Conservation (phyloP, 331 rosid genomes). For the Cucumis variabilis region DNA sequence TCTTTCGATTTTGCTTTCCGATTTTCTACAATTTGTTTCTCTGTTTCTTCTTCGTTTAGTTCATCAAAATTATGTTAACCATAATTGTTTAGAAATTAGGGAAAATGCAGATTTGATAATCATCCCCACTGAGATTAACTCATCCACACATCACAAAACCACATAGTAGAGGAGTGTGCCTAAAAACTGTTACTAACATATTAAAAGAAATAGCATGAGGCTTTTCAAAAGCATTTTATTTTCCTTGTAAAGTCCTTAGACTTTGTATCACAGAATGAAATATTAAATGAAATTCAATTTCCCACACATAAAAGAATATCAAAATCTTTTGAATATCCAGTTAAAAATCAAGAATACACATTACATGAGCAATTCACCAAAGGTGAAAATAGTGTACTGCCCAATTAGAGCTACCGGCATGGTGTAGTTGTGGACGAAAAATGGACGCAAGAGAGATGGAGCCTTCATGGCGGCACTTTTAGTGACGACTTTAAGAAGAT, state of each 20-base stretch:
- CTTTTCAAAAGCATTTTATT: constrained; percentile 15
- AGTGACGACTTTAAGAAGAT: not conserved
- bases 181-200: not conserved
- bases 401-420: too few species aligned
- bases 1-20: too few species aligned
- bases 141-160: not conserved
- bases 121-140: not conserved
- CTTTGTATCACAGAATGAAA: constrained; percentile 7
- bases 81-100: not conserved
- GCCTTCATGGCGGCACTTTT: too few species aligned
- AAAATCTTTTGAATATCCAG: constrained; percentile 87
- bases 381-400: too few species aligned
- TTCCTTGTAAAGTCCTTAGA: not conserved
- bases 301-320: constrained; percentile 36
- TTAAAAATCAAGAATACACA: too few species aligned
- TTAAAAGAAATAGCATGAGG: constrained; percentile 6
- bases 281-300: constrained; percentile 4
- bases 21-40: too few species aligned
- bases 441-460: too few species aligned
- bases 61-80: constrained; percentile 5
- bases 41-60: too few species aligned
- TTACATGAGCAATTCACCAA: constrained; percentile 75
- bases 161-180: not conserved
- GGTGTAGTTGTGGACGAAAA: too few species aligned
- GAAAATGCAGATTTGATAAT: not conserved